Percentiles rank a stretch among this genome's conserved stretches.
Conservation (phyloP, 2,329 filamentous ascomycete genomes). For the Penicillium verrucosum region DNA sequence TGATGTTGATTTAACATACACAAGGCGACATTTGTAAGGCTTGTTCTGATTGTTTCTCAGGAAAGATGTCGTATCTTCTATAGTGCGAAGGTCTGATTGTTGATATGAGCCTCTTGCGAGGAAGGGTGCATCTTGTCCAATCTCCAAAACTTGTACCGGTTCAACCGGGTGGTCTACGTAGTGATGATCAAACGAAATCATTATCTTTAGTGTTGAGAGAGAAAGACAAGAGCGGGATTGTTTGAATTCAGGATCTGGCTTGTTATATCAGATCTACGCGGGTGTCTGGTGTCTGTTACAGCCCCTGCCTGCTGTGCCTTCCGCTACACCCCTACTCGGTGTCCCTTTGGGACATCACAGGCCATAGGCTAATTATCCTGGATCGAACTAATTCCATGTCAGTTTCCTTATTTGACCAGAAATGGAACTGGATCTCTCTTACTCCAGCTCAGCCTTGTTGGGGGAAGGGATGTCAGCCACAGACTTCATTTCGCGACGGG, state of each 20-base stretch:
- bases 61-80: background rate
- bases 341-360: background rate
- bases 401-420: background rate
- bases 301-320: background rate
- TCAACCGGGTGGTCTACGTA: background rate
- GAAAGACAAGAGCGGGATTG: background rate
- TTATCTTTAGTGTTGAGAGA: background rate
- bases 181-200: background rate
- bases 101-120: background rate
- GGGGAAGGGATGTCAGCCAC: background rate
- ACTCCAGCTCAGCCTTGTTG: background rate
- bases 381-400: background rate
- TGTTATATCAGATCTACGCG: background rate
- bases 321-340: background rate
- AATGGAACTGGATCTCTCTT: background rate
- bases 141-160: background rate
- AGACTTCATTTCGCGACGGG: background rate
- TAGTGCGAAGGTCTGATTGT: background rate
- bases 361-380: background rate
- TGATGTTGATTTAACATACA: background rate
- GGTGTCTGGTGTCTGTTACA: too few relatives aligned
- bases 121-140: background rate
- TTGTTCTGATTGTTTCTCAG: background rate
- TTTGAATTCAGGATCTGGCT: background rate
- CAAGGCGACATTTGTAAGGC: background rate